A percentile compares a stretch with the other conserved stretches of the same genome.
Evolutionary conservation across 179 eudicot genomes (phyloP).

Genomic region (Gypsophila paniculata): DNA sequence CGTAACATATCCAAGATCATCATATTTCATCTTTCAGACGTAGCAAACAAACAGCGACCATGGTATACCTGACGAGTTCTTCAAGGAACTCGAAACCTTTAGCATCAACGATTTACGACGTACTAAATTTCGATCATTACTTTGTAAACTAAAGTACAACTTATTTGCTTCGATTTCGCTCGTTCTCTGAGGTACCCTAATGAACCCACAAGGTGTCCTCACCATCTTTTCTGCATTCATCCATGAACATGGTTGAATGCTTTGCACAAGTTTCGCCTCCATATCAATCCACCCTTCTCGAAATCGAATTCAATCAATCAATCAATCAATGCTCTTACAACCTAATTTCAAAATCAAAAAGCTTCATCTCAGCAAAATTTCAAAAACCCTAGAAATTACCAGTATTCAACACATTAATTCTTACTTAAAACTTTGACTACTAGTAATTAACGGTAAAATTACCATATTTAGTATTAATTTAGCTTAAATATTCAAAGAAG

Average conservation of each 20-base stretch:
- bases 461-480: neutral
- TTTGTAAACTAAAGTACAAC: slow-evolving; percentile 29
- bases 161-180: slow-evolving; percentile 32
- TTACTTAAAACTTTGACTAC: neutral
- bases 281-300: slow-evolving; percentile 26
- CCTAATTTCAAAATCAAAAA: neutral
- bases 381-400: neutral
- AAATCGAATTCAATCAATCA: slow-evolving; percentile 6
- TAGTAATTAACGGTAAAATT: neutral
- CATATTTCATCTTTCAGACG: neutral
- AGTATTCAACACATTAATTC: neutral
- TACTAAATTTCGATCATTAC: slow-evolving; percentile 27
- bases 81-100: slow-evolving; percentile 47
- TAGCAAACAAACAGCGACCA: neutral
- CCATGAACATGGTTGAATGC: slow-evolving; percentile 46
- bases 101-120: slow-evolving; percentile 22
- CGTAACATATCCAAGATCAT: slow-evolving; percentile 1
- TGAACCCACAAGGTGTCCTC: slow-evolving; percentile 34
- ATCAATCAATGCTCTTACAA: neutral
- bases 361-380: neutral
- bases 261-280: slow-evolving; percentile 50
- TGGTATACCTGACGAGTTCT: slow-evolving; percentile 42
- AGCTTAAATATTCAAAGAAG: neutral
- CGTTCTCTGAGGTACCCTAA: slow-evolving; percentile 33
- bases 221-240: slow-evolving; percentile 33